These are phyloP conservation scores for Arachis hypogaea DNA, from an alignment of 306 rosid genomes.

Conservation along the genomic window DNA sequence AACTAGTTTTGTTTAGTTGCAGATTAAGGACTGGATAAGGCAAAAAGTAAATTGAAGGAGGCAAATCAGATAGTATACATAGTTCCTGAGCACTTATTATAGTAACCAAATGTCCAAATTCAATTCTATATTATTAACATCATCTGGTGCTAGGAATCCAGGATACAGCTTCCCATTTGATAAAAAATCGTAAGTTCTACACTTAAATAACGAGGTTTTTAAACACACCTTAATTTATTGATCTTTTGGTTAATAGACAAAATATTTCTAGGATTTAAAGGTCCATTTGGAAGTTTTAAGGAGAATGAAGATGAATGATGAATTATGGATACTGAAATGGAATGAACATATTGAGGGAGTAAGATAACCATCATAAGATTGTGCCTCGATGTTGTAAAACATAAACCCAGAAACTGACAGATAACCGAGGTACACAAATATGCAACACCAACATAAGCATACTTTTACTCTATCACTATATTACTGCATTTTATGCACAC, in stretches of 20 bases:
- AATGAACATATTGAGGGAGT: too few species aligned
- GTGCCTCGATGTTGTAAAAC: conserved; percentile 5
- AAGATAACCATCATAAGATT: not conserved
- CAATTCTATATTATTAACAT: too few species aligned
- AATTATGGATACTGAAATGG: too few species aligned
- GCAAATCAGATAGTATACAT: not conserved
- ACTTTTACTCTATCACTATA: not conserved
- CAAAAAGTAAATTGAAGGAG: not conserved
- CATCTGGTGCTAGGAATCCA: too few species aligned
- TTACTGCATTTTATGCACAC: not conserved
- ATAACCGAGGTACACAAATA: conserved; percentile 13
- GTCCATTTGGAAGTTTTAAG: too few species aligned
- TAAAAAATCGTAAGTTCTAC: not conserved
- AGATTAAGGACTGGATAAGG: not conserved
- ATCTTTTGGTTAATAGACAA: not conserved
- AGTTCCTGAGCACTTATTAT: not conserved
- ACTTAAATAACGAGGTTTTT: conserved; percentile 21
- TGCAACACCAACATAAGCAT: conserved; percentile 17
- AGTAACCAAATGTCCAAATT: not conserved
- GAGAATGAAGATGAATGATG: too few species aligned
- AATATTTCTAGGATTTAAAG: conserved; percentile 39
- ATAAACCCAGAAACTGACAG: conserved; percentile 11
- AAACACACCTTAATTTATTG: conserved; percentile 7
- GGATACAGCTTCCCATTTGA: conserved; percentile 8
- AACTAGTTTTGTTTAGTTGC: not conserved